phyloP scores from a whole-genome alignment of 2,329 filamentous ascomycete genomes.

The Aspergillus sp. region DNA sequence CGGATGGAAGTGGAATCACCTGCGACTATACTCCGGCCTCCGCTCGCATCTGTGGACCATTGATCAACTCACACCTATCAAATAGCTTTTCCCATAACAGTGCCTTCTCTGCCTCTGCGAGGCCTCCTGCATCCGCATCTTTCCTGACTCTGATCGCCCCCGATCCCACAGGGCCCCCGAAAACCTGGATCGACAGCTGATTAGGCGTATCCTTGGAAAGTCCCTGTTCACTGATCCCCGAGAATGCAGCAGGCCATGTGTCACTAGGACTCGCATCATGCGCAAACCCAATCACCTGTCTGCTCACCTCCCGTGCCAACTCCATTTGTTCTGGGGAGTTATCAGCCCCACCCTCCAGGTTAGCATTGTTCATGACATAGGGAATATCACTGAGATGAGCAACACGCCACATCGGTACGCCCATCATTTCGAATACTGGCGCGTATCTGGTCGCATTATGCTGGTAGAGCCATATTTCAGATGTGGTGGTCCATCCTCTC shows the following conservation, averaged over 20 bases:
- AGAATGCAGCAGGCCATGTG: constrained; percentile 7
- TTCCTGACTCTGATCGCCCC: not conserved
- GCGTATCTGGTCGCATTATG: constrained; percentile 32
- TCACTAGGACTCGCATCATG: not conserved
- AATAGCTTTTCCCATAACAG: constrained; percentile 14
- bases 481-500: constrained; percentile 16
- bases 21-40: constrained; percentile 14
- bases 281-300: constrained; percentile 12
- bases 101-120: constrained; percentile 6
- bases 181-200: constrained; percentile 11
- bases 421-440: constrained; percentile 32
- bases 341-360: constrained; percentile 13
- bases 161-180: constrained; percentile 7
- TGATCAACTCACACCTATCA: constrained; percentile 15
- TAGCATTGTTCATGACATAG: constrained; percentile 28
- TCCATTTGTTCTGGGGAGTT: constrained; percentile 15
- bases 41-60: constrained; percentile 12
- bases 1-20: too few relatives aligned
- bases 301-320: constrained; percentile 13
- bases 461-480: constrained; percentile 30
- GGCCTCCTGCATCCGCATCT: not conserved
- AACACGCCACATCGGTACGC: constrained; percentile 37
- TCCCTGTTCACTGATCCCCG: not conserved
- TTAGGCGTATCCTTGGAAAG: not conserved
- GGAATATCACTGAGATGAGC: constrained; percentile 39